Conservation (phyloP, 805 yeast genomes). For the Clavispora santaluciae region DNA sequence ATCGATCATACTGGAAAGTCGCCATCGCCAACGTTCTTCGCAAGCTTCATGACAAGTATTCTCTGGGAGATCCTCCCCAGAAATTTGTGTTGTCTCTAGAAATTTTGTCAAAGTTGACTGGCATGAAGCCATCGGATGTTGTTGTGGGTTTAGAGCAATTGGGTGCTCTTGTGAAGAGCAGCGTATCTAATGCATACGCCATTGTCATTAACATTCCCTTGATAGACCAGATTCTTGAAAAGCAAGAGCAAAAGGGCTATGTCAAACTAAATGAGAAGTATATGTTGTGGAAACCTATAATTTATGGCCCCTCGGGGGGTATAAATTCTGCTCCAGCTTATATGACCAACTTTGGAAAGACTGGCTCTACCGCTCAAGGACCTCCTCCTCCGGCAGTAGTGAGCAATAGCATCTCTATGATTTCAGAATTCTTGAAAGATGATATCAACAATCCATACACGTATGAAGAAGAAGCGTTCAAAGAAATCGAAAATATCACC, state of each 20-base stretch:
- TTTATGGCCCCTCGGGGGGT: conserved; percentile 85
- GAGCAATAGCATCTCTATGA: conserved; percentile 50
- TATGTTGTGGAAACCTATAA: conserved; percentile 75
- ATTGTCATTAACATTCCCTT: conserved; percentile 45
- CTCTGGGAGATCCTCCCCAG: not conserved
- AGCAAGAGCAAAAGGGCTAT: conserved; percentile 54
- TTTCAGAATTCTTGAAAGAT: conserved; percentile 59
- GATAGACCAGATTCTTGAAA: conserved; percentile 38
- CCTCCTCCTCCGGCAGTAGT: conserved; percentile 12
- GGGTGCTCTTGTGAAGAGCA: conserved; percentile 50
- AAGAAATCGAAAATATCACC: conserved; percentile 35
- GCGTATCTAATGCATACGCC: conserved; percentile 43
- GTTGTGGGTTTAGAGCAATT: conserved; percentile 81
- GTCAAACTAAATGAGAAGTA: conserved; percentile 46
- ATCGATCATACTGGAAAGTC: conserved; percentile 80
- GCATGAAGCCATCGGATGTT: conserved; percentile 84
- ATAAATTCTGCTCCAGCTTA: conserved; percentile 52
- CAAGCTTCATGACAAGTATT: conserved; percentile 19
- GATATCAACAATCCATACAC: conserved; percentile 62
- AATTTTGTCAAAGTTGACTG: conserved; percentile 63
- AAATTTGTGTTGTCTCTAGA: conserved; percentile 45
- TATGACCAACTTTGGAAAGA: conserved; percentile 23
- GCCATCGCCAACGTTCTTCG: conserved; percentile 50
- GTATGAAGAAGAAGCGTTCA: conserved; percentile 52
- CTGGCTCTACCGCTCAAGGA: conserved; percentile 1